These are phyloP conservation scores for Isabelozyma rhagii DNA, from an alignment of 805 yeast genomes.

Conservation along the genomic window DNA sequence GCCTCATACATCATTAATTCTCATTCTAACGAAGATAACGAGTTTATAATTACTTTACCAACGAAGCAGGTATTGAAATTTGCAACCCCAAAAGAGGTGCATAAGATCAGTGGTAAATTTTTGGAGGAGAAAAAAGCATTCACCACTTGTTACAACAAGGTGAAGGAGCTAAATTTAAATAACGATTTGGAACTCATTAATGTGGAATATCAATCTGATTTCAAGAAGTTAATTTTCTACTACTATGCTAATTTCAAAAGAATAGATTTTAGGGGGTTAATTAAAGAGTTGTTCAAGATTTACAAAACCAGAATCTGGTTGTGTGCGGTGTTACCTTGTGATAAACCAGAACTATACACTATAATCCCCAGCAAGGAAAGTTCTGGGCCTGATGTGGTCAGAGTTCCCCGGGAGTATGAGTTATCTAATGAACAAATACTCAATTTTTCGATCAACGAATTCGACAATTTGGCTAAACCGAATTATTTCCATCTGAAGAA, in stretches of 20 bases:
- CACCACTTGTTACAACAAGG: constrained; percentile 54
- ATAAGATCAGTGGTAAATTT: constrained; percentile 58
- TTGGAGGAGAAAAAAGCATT: constrained; percentile 72
- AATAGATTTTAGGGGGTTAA: constrained; percentile 42
- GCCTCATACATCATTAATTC: constrained; percentile 35
- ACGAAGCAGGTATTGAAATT: constrained; percentile 75
- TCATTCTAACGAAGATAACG: constrained; percentile 53
- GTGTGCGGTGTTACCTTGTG: constrained; percentile 44
- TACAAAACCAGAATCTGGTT: constrained; percentile 48
- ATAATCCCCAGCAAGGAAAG: constrained; percentile 7
- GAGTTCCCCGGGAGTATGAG: constrained; percentile 36
- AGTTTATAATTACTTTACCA: constrained; percentile 62
- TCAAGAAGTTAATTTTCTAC: constrained; percentile 43
- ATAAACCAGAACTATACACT: constrained; percentile 30
- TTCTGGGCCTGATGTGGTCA: constrained; percentile 3
- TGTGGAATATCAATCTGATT: constrained; percentile 45
- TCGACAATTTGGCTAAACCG: constrained; percentile 38
- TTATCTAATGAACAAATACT: constrained; percentile 37
- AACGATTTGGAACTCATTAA: constrained; percentile 40
- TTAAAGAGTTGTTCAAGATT: constrained; percentile 43
- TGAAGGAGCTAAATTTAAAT: constrained; percentile 47
- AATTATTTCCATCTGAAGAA: constrained; percentile 53
- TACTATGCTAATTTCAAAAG: constrained; percentile 46
- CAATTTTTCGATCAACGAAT: constrained; percentile 43
- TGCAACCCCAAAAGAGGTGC: constrained; percentile 69